phyloP scores from a whole-genome alignment of 192 early-diverging fungal genomes.

The Rhizoclosmatium globosum region DNA sequence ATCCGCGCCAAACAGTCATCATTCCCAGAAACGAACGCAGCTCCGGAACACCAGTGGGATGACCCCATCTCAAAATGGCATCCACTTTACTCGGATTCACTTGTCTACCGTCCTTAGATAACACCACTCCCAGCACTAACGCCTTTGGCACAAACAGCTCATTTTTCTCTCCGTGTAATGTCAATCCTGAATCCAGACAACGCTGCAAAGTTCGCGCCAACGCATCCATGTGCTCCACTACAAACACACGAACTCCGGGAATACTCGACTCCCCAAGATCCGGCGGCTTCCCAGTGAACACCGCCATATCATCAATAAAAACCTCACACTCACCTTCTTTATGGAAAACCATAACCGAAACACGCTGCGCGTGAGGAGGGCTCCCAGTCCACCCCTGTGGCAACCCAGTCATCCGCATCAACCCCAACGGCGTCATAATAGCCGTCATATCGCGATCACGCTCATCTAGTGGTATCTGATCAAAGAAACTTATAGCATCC shows the following conservation, averaged over 20 bases:
- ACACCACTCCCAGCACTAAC: not conserved
- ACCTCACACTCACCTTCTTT: not conserved
- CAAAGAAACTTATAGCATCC: not conserved
- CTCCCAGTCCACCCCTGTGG: not conserved
- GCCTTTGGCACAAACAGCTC: not conserved
- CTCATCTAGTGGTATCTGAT: not conserved
- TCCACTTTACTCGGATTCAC: not conserved
- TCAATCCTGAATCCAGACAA: not conserved
- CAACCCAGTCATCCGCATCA: not conserved
- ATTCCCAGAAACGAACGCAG: not conserved
- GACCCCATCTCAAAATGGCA: not conserved
- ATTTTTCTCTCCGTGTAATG: not conserved
- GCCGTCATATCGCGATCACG: not conserved
- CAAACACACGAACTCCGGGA: not conserved
- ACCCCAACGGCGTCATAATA: not conserved
- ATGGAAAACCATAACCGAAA: not conserved
- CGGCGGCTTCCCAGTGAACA: not conserved
- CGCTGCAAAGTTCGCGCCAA: not conserved
- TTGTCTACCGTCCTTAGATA: not conserved
- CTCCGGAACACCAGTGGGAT: not conserved
- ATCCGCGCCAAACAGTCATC: not conserved
- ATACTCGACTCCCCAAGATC: not conserved
- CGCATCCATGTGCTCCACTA: not conserved
- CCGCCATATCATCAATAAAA: not conserved
- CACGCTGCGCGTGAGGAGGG: not conserved